Evolutionary conservation across 2,329 filamentous ascomycete species (phyloP).

Genomic region (Fusarium oxysporum): DNA sequence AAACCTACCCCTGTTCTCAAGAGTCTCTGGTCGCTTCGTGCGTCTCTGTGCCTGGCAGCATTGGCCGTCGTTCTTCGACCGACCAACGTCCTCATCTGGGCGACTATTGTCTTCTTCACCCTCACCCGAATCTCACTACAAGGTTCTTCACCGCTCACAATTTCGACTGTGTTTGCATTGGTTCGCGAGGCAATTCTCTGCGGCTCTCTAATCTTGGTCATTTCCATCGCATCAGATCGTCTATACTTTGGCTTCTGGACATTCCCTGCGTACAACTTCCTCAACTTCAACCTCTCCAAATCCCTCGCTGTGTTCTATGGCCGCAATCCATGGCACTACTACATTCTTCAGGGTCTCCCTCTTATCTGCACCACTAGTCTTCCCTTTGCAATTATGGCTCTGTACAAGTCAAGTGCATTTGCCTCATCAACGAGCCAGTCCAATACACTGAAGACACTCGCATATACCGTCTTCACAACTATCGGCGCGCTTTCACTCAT

Average conservation of each 20-base stretch:
- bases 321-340: conserved; percentile 91
- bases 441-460: conserved; percentile 58
- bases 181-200: conserved; percentile 74
- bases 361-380: conserved; percentile 85
- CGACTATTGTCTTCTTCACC: conserved; percentile 65
- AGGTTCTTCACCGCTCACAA: conserved; percentile 56
- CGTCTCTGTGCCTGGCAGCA: conserved; percentile 80
- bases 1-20: conserved; percentile 45
- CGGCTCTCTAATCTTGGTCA: conserved; percentile 67
- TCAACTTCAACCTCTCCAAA: conserved; percentile 91
- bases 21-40: conserved; percentile 53
- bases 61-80: conserved; percentile 87
- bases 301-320: conserved; percentile 94
- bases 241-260: conserved; percentile 88
- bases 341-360: conserved; percentile 88
- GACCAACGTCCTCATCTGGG: conserved; percentile 90
- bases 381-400: conserved; percentile 76
- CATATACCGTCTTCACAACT: conserved; percentile 69
- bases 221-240: conserved; percentile 77
- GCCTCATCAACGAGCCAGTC: conserved; percentile 50
- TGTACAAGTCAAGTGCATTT: conserved; percentile 62
- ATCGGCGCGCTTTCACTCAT: conserved; percentile 77
- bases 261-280: conserved; percentile 86
- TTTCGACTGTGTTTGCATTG: conserved; percentile 63
- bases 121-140: conserved; percentile 56